These are phyloP conservation scores for Oryza meridionalis DNA, from an alignment of 176 grass and related monocot species.

Conservation along the genomic window DNA sequence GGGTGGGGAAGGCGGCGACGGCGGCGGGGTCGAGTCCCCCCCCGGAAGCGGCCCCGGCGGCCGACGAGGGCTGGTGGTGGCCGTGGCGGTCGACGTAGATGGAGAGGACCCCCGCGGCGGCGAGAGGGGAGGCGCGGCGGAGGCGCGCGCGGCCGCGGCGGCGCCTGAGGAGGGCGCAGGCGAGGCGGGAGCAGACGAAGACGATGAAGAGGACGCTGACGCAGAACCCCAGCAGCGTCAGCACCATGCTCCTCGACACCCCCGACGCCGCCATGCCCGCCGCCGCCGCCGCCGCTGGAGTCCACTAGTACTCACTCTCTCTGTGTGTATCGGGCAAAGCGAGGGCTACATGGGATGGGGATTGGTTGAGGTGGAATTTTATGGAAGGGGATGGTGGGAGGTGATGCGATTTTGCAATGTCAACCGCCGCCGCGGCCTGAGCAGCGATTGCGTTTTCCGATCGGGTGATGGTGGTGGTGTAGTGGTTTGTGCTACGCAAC, in stretches of 20 bases:
- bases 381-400: background rate
- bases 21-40: constrained; percentile 30
- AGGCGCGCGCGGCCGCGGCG: constrained; percentile 37
- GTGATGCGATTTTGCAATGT: background rate
- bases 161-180: constrained; percentile 76
- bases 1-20: constrained; percentile 45
- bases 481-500: too few species aligned
- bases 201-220: constrained; percentile 86
- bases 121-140: constrained; percentile 34
- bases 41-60: too few species aligned
- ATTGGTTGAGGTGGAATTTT: background rate
- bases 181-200: constrained; percentile 83
- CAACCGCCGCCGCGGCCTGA: background rate
- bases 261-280: constrained; percentile 38
- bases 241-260: constrained; percentile 48
- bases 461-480: too few species aligned
- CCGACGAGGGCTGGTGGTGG: background rate
- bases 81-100: constrained; percentile 12
- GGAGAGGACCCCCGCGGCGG: constrained; percentile 25
- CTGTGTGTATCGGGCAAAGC: too few species aligned
- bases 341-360: too few species aligned
- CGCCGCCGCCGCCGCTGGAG: too few species aligned
- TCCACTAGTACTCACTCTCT: too few species aligned
- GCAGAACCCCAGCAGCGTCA: constrained; percentile 83
- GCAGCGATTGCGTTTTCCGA: too few species aligned